Evolutionary conservation across 2,329 filamentous ascomycete species (phyloP).

Genomic region (Fusarium temperatum): DNA sequence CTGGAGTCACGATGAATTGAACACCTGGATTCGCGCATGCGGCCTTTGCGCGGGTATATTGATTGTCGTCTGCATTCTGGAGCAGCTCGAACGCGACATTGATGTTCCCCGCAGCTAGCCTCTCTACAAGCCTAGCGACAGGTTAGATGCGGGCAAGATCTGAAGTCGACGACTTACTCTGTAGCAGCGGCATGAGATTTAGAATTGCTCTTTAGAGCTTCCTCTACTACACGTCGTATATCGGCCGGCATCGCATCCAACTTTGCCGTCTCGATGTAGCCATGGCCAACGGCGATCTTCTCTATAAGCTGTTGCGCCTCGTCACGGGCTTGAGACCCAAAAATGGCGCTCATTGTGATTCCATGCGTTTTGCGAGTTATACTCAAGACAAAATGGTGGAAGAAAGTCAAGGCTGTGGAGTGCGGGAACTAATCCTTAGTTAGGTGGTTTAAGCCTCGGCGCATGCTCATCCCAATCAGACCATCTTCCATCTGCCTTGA

Average conservation of each 20-base stretch:
- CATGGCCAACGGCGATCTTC: not conserved
- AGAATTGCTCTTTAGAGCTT: not conserved
- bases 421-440: not conserved
- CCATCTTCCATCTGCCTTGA: not conserved
- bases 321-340: not conserved
- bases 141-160: accelerated
- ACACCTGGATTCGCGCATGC: not conserved
- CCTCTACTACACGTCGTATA: not conserved
- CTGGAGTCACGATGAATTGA: not conserved
- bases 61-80: not conserved
- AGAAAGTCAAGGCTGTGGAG: not conserved
- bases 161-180: not conserved
- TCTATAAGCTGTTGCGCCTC: not conserved
- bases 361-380: not conserved
- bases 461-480: not conserved
- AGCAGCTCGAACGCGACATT: not conserved
- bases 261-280: not conserved
- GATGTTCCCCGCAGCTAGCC: not conserved
- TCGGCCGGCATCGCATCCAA: not conserved
- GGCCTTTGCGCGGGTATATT: not conserved
- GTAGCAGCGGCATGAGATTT: not conserved
- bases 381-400: not conserved
- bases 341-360: not conserved
- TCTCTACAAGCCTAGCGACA: not conserved
- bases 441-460: not conserved